Base-by-base conservation (phyloP, 1,284 basidiomycete genomes). In the Malassezia caprae region DNA sequence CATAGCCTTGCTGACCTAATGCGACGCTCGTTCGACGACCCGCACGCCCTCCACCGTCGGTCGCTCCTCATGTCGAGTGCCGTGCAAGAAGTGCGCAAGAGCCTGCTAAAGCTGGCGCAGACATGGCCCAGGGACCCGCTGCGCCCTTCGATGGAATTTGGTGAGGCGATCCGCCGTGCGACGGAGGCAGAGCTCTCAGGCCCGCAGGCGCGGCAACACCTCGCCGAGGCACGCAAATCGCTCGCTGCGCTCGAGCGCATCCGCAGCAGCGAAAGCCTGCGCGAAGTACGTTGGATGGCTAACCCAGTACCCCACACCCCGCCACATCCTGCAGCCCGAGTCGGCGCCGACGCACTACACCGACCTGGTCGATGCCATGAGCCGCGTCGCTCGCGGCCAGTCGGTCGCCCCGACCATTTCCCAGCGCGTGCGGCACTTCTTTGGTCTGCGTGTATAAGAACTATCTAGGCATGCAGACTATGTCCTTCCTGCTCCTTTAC, bases 401-500 rank as follows among this genome's bases (percentile, higher is more conserved):
- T 56, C 53, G 12, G 46, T 66, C 4, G 39, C 40, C 1, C 57
- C 58, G 8, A 45, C 49, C 4, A 56, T 53, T 7, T 30, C 39
- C 2, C 60, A 71, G 39, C 55, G 62, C 30, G 21, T 71, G 8
- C 61, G 49, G 30, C 53, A 53, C 49, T 71, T 71, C 54, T 69
- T 71, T 43, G 64, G 49, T 31, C n/a, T 46, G 17, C 23, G 23
- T 39, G 40, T 47, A 45, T 21, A 43, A 19, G 34, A 49, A 26
- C 13, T 28, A 47, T 8, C 27, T 46, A 45, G 24, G 50, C 50
- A 26, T 35, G 21, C 21, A 55, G 27, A 19, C 31, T 21, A 8
- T 46, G 8, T 0, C 58, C 63, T 34, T 59, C 65, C 54, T 76
- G 74, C 53, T 76, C 74, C 17, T 64, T 60, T 3, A 75, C 72